Base-by-base conservation (phyloP, 805 yeast species). In the Candida dendrica region DNA sequence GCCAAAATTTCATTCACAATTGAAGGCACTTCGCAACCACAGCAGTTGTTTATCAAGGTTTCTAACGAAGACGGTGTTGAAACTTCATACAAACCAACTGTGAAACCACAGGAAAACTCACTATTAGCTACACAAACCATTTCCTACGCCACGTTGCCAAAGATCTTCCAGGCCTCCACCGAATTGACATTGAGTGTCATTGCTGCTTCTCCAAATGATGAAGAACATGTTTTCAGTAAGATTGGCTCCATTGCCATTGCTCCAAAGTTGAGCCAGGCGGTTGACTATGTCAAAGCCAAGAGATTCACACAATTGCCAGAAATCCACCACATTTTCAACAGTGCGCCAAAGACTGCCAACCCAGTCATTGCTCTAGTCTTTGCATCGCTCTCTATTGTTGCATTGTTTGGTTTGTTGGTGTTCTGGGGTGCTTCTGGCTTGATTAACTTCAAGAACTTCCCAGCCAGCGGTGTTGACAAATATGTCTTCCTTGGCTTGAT, bases 261-360 rank as follows among this genome's bases (percentile, higher is more conserved):
- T 2, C 43, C 47, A 9, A 44, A 41, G 1, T 47, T 56, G 16
- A 44, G 47, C 15, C 37, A 45, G 3, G 24, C 45, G 37, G 42
- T 52, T 6, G 30, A 38, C 3, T 46, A 49, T 36, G 26, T 30
- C 6, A 49, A 48, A 32, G 38, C 52, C 8, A 45, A 46, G 32
- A 53, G 47, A 43, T 54, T 50, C 33, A 53, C 46, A 9, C 36
- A 47, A 14, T 47, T 51, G 42, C 52, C 53, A 11, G 61, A 56
- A 42, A 56, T 56, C 39, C 52, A 50, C 36, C 60, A 56, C 43
- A 47, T 56, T 27, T 56, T 56, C 47, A 43, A 50, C 19, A 22
- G 40, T 15, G 37, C 57, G 9, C 52, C 56, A 42, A 47, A 47
- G 42, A 46, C 48, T 1, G 60, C 54, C 6, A 44, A 45, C 36